phyloP scores from a whole-genome alignment of 2,329 filamentous ascomycete genomes.

The Bipolaris bicolor region DNA sequence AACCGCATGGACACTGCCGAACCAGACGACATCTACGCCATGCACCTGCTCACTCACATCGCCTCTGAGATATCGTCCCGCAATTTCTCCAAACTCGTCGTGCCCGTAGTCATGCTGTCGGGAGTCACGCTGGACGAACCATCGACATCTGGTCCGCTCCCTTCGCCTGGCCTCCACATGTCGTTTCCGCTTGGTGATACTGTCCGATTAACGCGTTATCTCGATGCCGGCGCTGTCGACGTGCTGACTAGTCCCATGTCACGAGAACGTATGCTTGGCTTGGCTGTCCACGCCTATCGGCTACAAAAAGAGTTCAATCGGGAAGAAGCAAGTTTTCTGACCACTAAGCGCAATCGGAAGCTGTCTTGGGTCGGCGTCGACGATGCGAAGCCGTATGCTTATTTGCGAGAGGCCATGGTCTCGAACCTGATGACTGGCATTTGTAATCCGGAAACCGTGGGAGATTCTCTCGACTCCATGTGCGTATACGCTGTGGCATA shows the following conservation, averaged over 20 bases:
- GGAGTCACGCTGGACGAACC: conserved; percentile 44
- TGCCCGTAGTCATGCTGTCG: conserved; percentile 51
- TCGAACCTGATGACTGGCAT: conserved; percentile 89
- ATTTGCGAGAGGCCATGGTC: conserved; percentile 91
- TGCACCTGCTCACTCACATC: conserved; percentile 51
- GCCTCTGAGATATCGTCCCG: conserved; percentile 51
- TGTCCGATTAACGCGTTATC: conserved; percentile 69
- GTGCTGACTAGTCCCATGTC: conserved; percentile 82
- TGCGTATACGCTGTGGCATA: conserved; percentile 46
- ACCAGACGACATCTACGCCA: conserved; percentile 52
- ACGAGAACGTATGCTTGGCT: conserved; percentile 72
- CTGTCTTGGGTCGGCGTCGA: conserved; percentile 90
- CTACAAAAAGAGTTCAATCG: conserved; percentile 76
- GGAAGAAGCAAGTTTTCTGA: conserved; percentile 74
- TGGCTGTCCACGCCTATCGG: conserved; percentile 84
- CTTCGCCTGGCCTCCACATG: conserved; percentile 43
- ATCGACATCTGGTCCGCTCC: conserved; percentile 32
- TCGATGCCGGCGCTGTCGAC: conserved; percentile 86
- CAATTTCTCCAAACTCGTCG: conserved; percentile 49
- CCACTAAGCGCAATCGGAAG: conserved; percentile 76
- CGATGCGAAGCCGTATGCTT: conserved; percentile 85
- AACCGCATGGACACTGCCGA: conserved; percentile 42
- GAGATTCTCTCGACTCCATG: conserved; percentile 67
- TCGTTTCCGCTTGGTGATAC: conserved; percentile 55
- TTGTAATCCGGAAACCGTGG: conserved; percentile 70